phyloP scores from a whole-genome alignment of 257 asterid species.

The Solanum boliviense region DNA sequence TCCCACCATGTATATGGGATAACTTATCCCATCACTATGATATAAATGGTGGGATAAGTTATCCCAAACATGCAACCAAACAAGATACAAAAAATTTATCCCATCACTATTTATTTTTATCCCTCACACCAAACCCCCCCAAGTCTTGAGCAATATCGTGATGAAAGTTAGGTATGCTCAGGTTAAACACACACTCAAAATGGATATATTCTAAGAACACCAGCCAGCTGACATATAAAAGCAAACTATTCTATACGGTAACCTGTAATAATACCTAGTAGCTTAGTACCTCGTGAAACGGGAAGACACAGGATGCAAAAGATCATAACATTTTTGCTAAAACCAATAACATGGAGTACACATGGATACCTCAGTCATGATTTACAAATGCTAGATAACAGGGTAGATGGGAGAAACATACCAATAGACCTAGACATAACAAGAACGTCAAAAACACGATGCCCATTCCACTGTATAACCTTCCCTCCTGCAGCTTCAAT shows the following conservation, averaged over 20 bases:
- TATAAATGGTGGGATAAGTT: no score
- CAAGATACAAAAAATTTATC: no score
- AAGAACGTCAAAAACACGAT: constrained; percentile 92
- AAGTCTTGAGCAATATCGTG: background rate
- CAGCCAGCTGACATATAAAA: background rate
- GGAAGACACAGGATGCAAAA: background rate
- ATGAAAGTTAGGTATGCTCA: background rate
- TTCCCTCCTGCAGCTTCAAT: constrained; percentile 94
- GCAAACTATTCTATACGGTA: background rate
- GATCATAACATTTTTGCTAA: background rate
- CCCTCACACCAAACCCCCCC: no score
- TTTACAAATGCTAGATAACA: background rate
- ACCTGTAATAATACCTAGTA: background rate
- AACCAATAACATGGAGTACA: background rate
- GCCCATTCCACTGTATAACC: constrained; percentile 97
- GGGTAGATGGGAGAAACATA: constrained; percentile 21
- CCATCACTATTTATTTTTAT: no score
- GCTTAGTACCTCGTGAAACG: background rate
- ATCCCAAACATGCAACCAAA: no score
- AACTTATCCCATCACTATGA: no score
- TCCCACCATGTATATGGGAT: no score
- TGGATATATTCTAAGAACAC: background rate
- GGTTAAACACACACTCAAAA: background rate
- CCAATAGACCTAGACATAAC: constrained; percentile 98
- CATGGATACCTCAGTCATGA: background rate